phyloP scores from a whole-genome alignment of 495 filamentous ascomycete species.

The Penicillium taxi region DNA sequence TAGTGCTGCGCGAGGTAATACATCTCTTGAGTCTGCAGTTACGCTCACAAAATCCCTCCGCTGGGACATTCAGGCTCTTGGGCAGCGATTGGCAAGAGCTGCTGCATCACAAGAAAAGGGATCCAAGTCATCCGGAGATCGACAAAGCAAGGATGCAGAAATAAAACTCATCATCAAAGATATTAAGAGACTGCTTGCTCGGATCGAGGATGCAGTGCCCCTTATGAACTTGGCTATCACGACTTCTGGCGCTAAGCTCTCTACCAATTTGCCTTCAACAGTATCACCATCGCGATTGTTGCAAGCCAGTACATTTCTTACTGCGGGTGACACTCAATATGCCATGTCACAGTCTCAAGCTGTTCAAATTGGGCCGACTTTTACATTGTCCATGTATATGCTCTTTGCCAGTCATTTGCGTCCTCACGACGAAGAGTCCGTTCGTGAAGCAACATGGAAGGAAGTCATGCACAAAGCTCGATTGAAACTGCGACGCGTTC shows the following conservation, averaged over 20 bases:
- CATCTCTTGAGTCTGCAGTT: conserved; percentile 82
- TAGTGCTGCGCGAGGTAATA: conserved; percentile 89
- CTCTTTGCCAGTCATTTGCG: conserved; percentile 76
- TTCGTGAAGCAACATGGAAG: conserved; percentile 84
- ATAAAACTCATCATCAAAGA: conserved; percentile 63
- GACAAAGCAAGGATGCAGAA: conserved; percentile 47
- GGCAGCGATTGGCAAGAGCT: conserved; percentile 62
- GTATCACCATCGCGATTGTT: conserved; percentile 87
- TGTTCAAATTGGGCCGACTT: conserved; percentile 82
- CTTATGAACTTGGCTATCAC: conserved; percentile 93
- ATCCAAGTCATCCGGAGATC: conserved; percentile 41
- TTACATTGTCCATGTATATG: conserved; percentile 92
- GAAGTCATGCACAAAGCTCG: conserved; percentile 94
- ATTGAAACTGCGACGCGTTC: conserved; percentile 64
- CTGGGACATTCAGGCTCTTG: conserved; percentile 78
- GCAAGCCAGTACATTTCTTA: conserved; percentile 90
- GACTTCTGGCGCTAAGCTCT: conserved; percentile 82
- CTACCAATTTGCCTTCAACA: conserved; percentile 66
- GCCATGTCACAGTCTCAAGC: conserved; percentile 51
- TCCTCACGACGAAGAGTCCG: conserved; percentile 52
- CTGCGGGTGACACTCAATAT: conserved; percentile 80
- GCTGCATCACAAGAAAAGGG: conserved; percentile 60
- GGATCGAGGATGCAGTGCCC: conserved; percentile 90
- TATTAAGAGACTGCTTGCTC: conserved; percentile 64
- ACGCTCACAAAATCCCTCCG: conserved; percentile 79